A percentile compares a stretch with the other conserved stretches of the same genome.
Conservation (phyloP, 2,329 filamentous ascomycete species). For the Curvularia lunata region DNA sequence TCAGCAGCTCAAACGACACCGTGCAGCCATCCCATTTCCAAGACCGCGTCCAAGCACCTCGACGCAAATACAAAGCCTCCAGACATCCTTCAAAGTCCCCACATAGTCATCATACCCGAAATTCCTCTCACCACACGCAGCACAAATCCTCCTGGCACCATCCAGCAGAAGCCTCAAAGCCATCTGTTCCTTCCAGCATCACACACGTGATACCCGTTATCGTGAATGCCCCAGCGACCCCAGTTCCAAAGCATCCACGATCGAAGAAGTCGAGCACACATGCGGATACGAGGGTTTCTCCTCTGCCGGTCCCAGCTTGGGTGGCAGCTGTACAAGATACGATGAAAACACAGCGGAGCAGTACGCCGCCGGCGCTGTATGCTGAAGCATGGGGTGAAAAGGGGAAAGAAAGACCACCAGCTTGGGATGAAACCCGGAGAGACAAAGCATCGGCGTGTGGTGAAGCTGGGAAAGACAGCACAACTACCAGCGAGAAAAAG, state of each 20-base stretch:
- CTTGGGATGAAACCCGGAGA: too few species aligned
- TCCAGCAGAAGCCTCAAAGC: too few species aligned
- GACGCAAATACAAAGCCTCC: constrained; percentile 5
- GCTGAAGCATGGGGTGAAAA: too few species aligned
- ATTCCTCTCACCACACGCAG: background rate
- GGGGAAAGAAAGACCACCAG: too few species aligned
- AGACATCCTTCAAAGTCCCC: constrained; percentile 6
- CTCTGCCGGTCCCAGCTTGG: constrained; percentile 14
- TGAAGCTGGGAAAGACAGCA: background rate
- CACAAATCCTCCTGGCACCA: background rate
- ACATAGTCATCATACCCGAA: constrained; percentile 5
- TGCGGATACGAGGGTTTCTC: background rate
- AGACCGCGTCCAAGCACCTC: constrained; percentile 5
- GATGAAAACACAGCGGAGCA: constrained; percentile 5
- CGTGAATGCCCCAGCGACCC: constrained; percentile 15
- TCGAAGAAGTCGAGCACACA: constrained; percentile 5
- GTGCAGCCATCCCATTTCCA: constrained; percentile 18
- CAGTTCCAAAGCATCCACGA: background rate
- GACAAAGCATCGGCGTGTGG: too few species aligned
- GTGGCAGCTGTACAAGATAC: constrained; percentile 5
- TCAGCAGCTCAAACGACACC: constrained; percentile 20
- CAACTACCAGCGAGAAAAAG: background rate
- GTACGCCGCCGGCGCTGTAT: background rate
- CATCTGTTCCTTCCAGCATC: constrained; percentile 4
- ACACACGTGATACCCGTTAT: constrained; percentile 2